A percentile compares a stretch with the other conserved stretches of the same genome.
Evolutionary conservation across 2,329 filamentous ascomycete genomes (phyloP).

Genomic region (Verticillium longisporum): DNA sequence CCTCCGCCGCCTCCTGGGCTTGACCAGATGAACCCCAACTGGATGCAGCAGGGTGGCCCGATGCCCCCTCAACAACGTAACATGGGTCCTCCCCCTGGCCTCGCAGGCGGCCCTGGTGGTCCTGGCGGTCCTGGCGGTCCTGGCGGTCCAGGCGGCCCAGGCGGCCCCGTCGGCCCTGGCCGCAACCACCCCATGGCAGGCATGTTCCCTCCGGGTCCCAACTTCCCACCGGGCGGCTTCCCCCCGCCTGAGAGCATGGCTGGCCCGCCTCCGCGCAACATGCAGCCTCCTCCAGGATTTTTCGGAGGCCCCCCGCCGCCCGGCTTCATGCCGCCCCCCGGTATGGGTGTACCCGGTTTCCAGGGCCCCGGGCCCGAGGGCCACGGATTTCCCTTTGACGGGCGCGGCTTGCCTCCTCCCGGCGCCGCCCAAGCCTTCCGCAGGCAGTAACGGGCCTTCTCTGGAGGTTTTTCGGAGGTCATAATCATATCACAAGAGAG

Average conservation of each 20-base stretch:
- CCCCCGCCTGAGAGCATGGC: constrained; percentile 42
- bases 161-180: constrained; percentile 19
- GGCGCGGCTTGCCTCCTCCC: constrained; percentile 46
- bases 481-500: neutral
- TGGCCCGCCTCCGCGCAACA: constrained; percentile 46
- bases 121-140: too few species aligned
- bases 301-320: constrained; percentile 42
- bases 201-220: constrained; percentile 54
- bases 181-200: constrained; percentile 43
- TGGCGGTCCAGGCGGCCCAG: constrained; percentile 26
- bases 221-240: constrained; percentile 45
- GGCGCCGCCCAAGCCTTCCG: constrained; percentile 30
- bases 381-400: constrained; percentile 47
- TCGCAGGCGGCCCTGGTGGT: constrained; percentile 45
- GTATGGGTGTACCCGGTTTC: constrained; percentile 1
- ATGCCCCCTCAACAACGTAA: constrained; percentile 28
- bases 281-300: constrained; percentile 53
- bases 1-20: constrained; percentile 54
- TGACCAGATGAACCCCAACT: constrained; percentile 52
- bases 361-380: constrained; percentile 29
- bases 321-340: constrained; percentile 46
- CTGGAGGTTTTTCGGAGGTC: neutral
- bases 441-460: constrained; percentile 20
- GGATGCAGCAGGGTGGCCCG: constrained; percentile 30
- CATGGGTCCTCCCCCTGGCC: constrained; percentile 56